Percentiles rank a stretch among this genome's conserved stretches.
phyloP scores from a whole-genome alignment of 345 rosid genomes.

The Zanthoxylum bungeanum region DNA sequence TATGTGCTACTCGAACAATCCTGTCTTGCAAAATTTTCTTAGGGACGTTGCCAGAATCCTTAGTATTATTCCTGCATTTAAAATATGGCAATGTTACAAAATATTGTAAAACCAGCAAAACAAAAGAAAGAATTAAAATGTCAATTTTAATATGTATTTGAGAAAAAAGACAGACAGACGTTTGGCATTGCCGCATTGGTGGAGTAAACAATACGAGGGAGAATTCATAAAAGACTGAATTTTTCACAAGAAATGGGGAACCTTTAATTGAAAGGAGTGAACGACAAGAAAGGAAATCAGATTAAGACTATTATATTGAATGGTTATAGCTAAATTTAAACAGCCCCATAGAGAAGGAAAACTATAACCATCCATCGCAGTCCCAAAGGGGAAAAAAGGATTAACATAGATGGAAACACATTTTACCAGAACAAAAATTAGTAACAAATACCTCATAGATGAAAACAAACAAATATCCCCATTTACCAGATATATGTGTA shows the following conservation, averaged over 20 bases:
- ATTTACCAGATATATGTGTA: not conserved
- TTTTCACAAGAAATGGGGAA: not conserved
- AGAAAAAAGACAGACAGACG: not conserved
- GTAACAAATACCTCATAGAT: not conserved
- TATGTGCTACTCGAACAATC: conserved; percentile 23
- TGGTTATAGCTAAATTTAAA: not conserved
- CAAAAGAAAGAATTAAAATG: conserved; percentile 1
- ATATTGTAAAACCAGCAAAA: conserved; percentile 1
- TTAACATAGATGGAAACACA: too few species aligned
- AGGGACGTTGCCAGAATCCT: conserved; percentile 21
- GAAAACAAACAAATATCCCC: not conserved
- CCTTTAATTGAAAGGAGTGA: not conserved
- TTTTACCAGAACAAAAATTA: not conserved
- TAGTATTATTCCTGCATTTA: conserved; percentile 36
- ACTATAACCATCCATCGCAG: not conserved
- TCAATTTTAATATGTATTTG: not conserved
- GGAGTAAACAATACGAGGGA: not conserved
- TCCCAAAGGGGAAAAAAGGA: not conserved
- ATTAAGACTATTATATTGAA: not conserved
- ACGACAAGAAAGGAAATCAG: not conserved
- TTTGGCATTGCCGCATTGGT: not conserved
- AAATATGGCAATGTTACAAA: conserved; percentile 8
- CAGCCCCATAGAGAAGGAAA: not conserved
- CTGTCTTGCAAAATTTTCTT: conserved; percentile 27
- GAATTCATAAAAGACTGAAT: not conserved